These are phyloP conservation scores for Linaria vulgaris DNA, from an alignment of 257 asterid genomes.

Conservation along the genomic window DNA sequence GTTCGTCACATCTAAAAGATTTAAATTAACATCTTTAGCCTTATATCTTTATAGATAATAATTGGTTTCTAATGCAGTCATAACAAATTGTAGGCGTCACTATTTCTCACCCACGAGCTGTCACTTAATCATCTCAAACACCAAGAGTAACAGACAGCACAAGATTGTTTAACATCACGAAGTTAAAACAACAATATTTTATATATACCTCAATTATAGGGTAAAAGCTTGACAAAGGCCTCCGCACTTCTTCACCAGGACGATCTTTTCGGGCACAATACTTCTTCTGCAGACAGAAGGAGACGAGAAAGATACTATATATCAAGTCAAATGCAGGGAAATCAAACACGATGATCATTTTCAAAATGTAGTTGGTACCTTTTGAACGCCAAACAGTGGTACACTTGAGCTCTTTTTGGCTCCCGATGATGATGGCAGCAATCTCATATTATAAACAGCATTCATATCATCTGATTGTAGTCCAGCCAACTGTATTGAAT, in stretches of 20 bases:
- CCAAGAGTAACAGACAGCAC: constrained; percentile 1
- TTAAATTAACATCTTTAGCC: constrained; percentile 3
- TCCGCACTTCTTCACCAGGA: constrained; percentile 64
- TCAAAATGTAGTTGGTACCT: constrained; percentile 49
- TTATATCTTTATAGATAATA: not conserved
- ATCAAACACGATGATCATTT: constrained; percentile 19
- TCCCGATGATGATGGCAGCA: constrained; percentile 71
- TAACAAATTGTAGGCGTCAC: constrained; percentile 15
- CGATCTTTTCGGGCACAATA: constrained; percentile 89
- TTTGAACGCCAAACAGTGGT: constrained; percentile 82
- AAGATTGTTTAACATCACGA: constrained; percentile 21
- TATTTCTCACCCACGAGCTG: constrained; percentile 19
- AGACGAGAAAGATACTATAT: constrained; percentile 14
- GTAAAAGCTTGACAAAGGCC: constrained; percentile 95
- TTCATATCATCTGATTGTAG: constrained; percentile 74
- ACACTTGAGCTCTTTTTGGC: constrained; percentile 65
- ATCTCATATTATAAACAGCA: constrained; percentile 94
- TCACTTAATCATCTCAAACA: constrained; percentile 21
- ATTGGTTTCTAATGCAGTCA: not conserved
- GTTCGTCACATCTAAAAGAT: constrained; percentile 11
- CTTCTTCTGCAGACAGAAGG: constrained; percentile 62
- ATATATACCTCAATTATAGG: constrained; percentile 88
- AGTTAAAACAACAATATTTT: constrained; percentile 1
- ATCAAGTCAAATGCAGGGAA: constrained; percentile 20
- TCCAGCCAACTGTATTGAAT: constrained; percentile 68